Evolutionary conservation across 345 rosid species (phyloP), one percentile per base, ranked within the genome.

Genomic region (Turnera subulata): DNA sequence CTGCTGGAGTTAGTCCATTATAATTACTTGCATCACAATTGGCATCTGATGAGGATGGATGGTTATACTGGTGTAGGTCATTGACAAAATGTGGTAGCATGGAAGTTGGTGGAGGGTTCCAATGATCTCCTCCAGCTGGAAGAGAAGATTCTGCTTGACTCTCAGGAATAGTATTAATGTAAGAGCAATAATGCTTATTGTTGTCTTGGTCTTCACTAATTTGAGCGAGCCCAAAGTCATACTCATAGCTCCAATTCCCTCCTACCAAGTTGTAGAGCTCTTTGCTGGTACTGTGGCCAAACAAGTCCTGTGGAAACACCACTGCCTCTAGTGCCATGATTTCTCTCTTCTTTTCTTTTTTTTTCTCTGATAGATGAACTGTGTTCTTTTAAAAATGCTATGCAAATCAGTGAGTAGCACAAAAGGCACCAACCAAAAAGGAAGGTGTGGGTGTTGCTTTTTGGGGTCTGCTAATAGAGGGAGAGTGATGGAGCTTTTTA

Each of bases 261-360:
- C 48, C 79, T 11, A 78, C 59, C 68, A 79, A 53, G 72, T 53
- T 62, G 73, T 68, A 76, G 47, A 82, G 75, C 2, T 82, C 96
- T 55, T 59, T 76, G n/a, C n/a, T n/a, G 60, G 51, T 68, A 43
- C 29, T 49, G 62, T 75, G 77, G 38, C 62, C 67, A 61, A 78
- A 75, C 38, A 73, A 55, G 35, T 80, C 88, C 62, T 78, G 88
- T 43, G 71, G 86, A 42, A 68, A 84, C 17, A 78, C 67, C 21
- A 74, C 80, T 2, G 88, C 88, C 50, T 90, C 96, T 0, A 90
- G 77, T 55, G 97, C 91, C 96, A 90, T 90, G 18, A 17, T 54
- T 0, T 18, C 53, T 23, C 37, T 64, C 58, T 50, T 53, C 49
- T 6, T 45, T 5, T 58, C 44, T 67, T 23, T 60, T 26, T 58